phyloP scores from a whole-genome alignment of 768 basidiomycete species.

The Leccinum incarnatum region DNA sequence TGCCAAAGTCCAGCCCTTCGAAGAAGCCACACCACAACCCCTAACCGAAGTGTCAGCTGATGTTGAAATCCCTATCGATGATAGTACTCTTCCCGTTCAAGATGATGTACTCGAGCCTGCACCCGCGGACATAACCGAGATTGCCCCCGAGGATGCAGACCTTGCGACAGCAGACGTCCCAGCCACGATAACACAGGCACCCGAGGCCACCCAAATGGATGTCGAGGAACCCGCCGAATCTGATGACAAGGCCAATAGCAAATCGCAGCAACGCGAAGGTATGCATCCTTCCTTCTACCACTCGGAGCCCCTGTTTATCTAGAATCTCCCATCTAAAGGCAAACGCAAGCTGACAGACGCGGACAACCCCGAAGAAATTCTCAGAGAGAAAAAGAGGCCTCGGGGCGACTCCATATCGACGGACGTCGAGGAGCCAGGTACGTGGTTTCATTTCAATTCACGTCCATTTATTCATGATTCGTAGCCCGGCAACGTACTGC shows the following conservation, averaged over 20 bases:
- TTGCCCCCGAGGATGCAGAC: constrained; percentile 8
- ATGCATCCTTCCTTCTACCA: not conserved
- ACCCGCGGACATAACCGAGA: constrained; percentile 7
- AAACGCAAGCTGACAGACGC: constrained; percentile 28
- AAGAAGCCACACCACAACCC: constrained; percentile 5
- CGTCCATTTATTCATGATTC: constrained; percentile 1
- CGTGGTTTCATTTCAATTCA: not conserved
- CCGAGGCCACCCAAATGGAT: constrained; percentile 4
- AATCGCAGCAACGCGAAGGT: constrained; percentile 24
- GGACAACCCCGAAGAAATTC: constrained; percentile 22
- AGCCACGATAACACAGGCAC: not conserved
- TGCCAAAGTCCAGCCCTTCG: not conserved
- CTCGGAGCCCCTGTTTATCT: not conserved
- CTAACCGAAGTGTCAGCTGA: not conserved
- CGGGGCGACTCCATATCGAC: constrained; percentile 23
- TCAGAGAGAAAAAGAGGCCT: constrained; percentile 28
- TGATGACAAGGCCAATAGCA: constrained; percentile 4
- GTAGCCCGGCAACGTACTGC: constrained; percentile 21
- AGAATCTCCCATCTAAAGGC: constrained; percentile 7
- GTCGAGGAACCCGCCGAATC: constrained; percentile 11
- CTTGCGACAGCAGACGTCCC: constrained; percentile 1
- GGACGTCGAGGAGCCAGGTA: constrained; percentile 47
- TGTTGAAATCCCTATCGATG: constrained; percentile 4
- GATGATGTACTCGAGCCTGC: constrained; percentile 7
- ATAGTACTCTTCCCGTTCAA: not conserved